phyloP scores from a whole-genome alignment of 495 filamentous ascomycete genomes.

The Bathelium albidoporum region DNA sequence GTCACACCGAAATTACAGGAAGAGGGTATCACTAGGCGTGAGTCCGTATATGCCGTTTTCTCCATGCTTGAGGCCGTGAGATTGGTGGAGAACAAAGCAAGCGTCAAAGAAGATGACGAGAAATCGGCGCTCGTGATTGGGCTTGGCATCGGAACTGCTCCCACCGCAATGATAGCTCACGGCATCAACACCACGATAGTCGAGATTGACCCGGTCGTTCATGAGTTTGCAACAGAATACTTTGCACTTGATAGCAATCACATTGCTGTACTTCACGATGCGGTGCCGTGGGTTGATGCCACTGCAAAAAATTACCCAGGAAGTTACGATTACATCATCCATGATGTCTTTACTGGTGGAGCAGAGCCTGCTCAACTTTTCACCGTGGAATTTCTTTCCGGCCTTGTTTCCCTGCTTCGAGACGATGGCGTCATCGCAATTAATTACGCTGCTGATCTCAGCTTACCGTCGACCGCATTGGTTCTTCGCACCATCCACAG shows the following conservation, averaged over 20 bases:
- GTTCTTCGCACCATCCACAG: constrained; percentile 60
- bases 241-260: constrained; percentile 49
- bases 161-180: constrained; percentile 73
- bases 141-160: constrained; percentile 83
- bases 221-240: constrained; percentile 68
- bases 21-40: constrained; percentile 40
- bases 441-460: constrained; percentile 92
- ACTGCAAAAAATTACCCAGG: constrained; percentile 34
- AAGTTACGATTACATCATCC: constrained; percentile 81
- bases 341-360: constrained; percentile 95
- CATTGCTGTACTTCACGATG: constrained; percentile 71
- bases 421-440: constrained; percentile 81
- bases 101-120: constrained; percentile 41
- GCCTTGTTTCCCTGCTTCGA: constrained; percentile 57
- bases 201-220: constrained; percentile 84
- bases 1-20: constrained; percentile 34
- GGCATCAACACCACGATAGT: constrained; percentile 87
- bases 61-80: constrained; percentile 85
- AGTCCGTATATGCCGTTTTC: constrained; percentile 90
- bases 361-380: constrained; percentile 84
- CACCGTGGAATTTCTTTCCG: constrained; percentile 67
- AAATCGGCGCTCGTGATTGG: constrained; percentile 86
- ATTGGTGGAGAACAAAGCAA: constrained; percentile 44
- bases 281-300: constrained; percentile 57
- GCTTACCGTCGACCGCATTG: constrained; percentile 48